Evolutionary conservation across 768 basidiomycete genomes (phyloP).

Genomic region (Mrakia frigida): DNA sequence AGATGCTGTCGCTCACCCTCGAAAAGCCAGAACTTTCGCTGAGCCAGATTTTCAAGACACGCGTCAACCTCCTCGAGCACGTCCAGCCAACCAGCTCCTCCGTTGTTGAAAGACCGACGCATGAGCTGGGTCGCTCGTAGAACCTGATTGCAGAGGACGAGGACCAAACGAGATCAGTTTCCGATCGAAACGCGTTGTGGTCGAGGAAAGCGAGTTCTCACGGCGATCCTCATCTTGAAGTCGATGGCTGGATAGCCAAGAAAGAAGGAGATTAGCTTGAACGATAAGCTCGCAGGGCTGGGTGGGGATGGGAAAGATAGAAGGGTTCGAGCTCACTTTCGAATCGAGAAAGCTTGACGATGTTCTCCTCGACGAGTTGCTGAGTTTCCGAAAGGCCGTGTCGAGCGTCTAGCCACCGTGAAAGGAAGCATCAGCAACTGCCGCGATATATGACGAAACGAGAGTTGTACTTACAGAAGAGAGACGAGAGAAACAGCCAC

Average conservation of each 20-base stretch:
- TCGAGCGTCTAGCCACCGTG: background rate
- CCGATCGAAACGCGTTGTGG: no score
- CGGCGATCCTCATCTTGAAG: constrained; percentile 1
- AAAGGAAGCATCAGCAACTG: no score
- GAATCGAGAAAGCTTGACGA: background rate
- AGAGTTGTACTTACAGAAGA: background rate
- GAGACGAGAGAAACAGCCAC: background rate
- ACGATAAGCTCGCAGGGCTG: no score
- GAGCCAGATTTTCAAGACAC: background rate
- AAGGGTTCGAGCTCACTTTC: background rate
- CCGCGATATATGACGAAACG: no score
- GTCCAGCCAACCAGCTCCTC: background rate
- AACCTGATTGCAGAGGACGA: no score
- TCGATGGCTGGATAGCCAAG: background rate
- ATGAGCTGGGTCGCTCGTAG: background rate
- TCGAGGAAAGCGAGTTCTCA: no score
- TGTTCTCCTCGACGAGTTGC: background rate
- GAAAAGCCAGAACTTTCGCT: background rate
- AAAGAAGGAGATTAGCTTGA: background rate
- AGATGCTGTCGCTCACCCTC: background rate
- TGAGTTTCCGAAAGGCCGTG: background rate
- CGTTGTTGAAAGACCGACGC: background rate
- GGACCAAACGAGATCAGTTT: no score
- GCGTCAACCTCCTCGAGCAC: background rate
- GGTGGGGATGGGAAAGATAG: background rate